phyloP scores from a whole-genome alignment of 352 stramenopile species.

The Aphanomyces stellatus region DNA sequence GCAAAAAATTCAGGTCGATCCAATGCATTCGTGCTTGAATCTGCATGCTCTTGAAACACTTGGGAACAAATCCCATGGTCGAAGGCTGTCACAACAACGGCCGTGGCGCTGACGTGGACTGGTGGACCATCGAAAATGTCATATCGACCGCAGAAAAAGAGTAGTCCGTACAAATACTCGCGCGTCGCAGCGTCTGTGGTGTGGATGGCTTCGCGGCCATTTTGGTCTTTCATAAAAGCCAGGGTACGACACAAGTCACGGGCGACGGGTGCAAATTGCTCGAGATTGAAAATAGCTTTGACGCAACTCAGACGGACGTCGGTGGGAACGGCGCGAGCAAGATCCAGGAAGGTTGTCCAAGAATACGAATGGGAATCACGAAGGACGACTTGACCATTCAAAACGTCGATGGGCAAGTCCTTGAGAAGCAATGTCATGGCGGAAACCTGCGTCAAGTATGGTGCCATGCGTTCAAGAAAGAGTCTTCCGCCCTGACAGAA shows the following conservation, averaged over 20 bases:
- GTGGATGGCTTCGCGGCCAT: not conserved
- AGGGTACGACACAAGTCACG: too few relatives aligned
- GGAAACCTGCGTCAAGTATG: too few relatives aligned
- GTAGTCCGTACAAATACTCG: not conserved
- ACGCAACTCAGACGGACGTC: too few relatives aligned
- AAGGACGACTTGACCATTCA: not conserved
- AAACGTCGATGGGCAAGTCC: not conserved
- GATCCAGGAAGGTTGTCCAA: constrained; percentile 2
- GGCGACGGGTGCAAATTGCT: too few relatives aligned
- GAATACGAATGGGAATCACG: not conserved
- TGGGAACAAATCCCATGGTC: not conserved
- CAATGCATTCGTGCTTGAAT: not conserved
- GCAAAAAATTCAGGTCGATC: not conserved
- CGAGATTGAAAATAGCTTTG: too few relatives aligned
- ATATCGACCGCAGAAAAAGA: not conserved
- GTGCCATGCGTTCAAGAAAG: too few relatives aligned
- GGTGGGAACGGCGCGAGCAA: not conserved
- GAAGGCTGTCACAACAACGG: not conserved
- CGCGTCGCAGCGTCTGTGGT: not conserved
- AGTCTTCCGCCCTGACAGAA: too few relatives aligned
- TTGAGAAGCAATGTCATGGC: not conserved
- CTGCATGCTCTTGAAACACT: not conserved
- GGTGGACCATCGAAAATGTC: not conserved
- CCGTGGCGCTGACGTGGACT: not conserved
- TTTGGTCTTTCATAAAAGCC: too few relatives aligned